Evolutionary conservation across 2,329 filamentous ascomycete genomes (phyloP), one percentile per base, ranked within the genome.

Genomic region (Fusarium multiceps): DNA sequence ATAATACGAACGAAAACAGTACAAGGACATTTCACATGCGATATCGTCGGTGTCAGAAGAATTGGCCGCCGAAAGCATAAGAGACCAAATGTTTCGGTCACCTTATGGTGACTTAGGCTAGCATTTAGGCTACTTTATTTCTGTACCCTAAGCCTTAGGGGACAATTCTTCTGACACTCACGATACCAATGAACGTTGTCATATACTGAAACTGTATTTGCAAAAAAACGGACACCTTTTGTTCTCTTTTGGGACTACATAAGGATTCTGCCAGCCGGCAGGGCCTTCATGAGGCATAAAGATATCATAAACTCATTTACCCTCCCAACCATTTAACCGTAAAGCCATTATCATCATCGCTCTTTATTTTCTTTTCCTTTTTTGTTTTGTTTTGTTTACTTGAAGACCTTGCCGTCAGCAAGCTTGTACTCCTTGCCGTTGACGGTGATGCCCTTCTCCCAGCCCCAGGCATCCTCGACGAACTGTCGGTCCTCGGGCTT

Each of bases 321-420:
- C 69, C 60, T 69, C 66, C 68, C 66, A 67, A 63, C 71, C 73
- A 63, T 75, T 53, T 75, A 79, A 76, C 75, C 78, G 72, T 78
- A 10, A 68, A 77, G 64, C 74, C 75, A 75, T 79, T 73, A 78
- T 77, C 75, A 74, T 79, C 72, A 70, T 66, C 67, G 59, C 61
- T 61, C 61, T 69, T 67, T 37, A 58, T 66, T 69, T 68, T 46
- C 41, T 55, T 66, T 62, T 62, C 46, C n/a, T 50, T 63, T 50
- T 51, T 67, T 50, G 47, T 60, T 53, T 62, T 68, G 32, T 74
- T 64, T 71, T 66, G 74, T 78, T 89, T 97, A 98, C 89, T 98
- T 98, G 92, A 98, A 98, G 82, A 98, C 94, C 90, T 98, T 98
- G 82, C 96, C 96, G 78, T 93, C 91, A 79, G 92, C 92, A 86